Evolutionary conservation across 2,329 filamentous ascomycete genomes (phyloP), one percentile per base, ranked within the genome.

Genomic region (Ciborinia camelliae): DNA sequence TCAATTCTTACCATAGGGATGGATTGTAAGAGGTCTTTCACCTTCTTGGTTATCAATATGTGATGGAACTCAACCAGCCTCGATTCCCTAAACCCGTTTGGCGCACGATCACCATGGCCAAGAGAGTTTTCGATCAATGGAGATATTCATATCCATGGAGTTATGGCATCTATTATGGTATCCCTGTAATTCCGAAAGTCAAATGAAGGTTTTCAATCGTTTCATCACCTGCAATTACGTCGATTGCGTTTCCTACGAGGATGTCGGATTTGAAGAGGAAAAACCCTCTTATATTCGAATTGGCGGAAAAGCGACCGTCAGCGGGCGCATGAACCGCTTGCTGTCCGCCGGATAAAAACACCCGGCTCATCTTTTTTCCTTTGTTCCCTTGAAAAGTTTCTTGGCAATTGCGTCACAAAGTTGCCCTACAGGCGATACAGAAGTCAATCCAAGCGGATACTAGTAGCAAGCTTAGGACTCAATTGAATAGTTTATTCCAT

Each of bases 71-170:
- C n/a, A n/a, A n/a, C n/a, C n/a, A n/a, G n/a, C n/a, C n/a, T n/a
- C n/a, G n/a, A n/a, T n/a, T n/a, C 14, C 82, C 82, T 0, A 85
- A 73, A 0, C 83, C 82, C 0, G 70, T 72, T 18, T 37, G n/a
- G 51, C 32, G 1, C n/a, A 26, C 12, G 30, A 53, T 37, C 14
- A 15, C 2, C n/a, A 37, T 53, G 6, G 32, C 20, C 32, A 37
- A 53, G 18, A 3, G 32, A 37, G 5, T 23, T 37, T 35, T 3
- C 14, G 6, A 15, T 14, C 10, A 37, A 23, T 26, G 51, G 20
- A 53, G 32, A 37, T 37, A 37, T 15, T 15, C n/a, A 18, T 18
- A 15, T 2, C 4, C 14, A 37, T 37, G 20, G 10, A 37, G 3
- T 4, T 20, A 18, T 14, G 4, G 4, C n/a, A 18, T 26, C n/a